A percentile compares a stretch with the other conserved stretches of the same genome.
These are phyloP conservation scores for Ephemerocybe angulata DNA, from an alignment of 768 basidiomycete genomes.

Conservation along the genomic window DNA sequence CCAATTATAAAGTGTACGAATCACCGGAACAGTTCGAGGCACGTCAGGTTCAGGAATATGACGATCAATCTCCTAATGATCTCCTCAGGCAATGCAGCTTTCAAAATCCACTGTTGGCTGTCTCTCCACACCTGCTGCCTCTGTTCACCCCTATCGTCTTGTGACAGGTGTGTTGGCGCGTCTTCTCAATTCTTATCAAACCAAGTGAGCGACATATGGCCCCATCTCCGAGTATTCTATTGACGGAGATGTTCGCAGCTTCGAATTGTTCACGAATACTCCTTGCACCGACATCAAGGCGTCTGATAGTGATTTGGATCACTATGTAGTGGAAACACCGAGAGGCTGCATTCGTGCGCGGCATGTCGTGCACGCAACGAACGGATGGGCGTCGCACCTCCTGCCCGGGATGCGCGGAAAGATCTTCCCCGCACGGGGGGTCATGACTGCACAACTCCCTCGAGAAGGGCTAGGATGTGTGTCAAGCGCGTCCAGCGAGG, in stretches of 20 bases:
- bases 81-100: constrained; percentile 46
- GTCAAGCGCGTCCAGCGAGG: background rate
- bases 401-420: constrained; percentile 58
- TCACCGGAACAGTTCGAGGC: constrained; percentile 28
- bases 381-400: constrained; percentile 76
- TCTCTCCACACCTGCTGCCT: constrained; percentile 52
- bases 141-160: constrained; percentile 67
- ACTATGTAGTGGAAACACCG: constrained; percentile 58
- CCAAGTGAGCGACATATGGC: constrained; percentile 36
- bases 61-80: background rate
- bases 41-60: background rate
- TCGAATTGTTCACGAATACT: constrained; percentile 55
- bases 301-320: constrained; percentile 12
- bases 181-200: constrained; percentile 46
- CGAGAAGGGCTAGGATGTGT: constrained; percentile 30
- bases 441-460: constrained; percentile 64
- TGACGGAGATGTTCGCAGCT: constrained; percentile 33
- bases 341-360: constrained; percentile 52
- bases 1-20: constrained; percentile 29
- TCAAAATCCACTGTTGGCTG: constrained; percentile 44
- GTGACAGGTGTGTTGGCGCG: constrained; percentile 57
- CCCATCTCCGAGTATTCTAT: background rate
- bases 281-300: constrained; percentile 53
- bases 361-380: constrained; percentile 82
- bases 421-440: constrained; percentile 56